phyloP scores from a whole-genome alignment of 108 stramenopile species.

The Skeletonema tropicum region DNA sequence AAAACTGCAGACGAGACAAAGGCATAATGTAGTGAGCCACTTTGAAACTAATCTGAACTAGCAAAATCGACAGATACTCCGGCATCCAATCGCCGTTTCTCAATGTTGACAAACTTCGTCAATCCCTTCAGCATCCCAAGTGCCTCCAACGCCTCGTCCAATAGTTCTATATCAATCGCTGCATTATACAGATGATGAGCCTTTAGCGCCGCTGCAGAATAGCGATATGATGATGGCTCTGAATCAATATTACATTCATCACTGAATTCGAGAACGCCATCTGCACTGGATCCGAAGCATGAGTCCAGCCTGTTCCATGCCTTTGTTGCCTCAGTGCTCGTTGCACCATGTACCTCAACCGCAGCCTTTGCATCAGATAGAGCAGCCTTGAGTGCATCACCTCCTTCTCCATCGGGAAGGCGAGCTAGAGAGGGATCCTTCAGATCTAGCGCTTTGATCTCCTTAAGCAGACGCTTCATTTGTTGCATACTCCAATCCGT shows the following conservation, averaged over 20 bases:
- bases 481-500: constrained; percentile 1
- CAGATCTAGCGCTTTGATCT: background rate
- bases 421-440: constrained; percentile 2
- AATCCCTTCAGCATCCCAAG: background rate
- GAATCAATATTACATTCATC: background rate
- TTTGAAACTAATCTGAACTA: no score
- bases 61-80: no score
- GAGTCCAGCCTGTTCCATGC: background rate
- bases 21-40: no score
- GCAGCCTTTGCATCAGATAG: background rate
- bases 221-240: background rate
- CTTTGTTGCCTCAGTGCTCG: background rate
- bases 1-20: no score
- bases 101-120: background rate
- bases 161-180: background rate
- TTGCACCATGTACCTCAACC: background rate
- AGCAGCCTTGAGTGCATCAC: background rate
- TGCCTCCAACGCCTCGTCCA: background rate
- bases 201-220: background rate
- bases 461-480: background rate
- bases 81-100: background rate
- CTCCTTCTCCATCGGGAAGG: background rate
- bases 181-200: background rate
- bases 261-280: background rate
- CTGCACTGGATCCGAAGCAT: background rate